phyloP scores from a whole-genome alignment of 495 filamentous ascomycete genomes.

The Hyaloscypha hepaticicola region DNA sequence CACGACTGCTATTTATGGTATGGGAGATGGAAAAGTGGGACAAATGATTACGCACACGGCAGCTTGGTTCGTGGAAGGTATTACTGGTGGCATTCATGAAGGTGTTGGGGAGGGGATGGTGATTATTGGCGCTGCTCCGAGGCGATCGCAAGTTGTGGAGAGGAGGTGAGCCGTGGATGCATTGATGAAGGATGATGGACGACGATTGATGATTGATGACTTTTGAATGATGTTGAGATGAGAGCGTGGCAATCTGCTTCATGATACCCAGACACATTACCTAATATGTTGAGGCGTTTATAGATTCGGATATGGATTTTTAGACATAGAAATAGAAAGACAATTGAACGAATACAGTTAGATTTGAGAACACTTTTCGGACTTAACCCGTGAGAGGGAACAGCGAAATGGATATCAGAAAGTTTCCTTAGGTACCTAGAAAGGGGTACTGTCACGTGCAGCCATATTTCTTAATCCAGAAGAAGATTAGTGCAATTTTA shows the following conservation, averaged over 20 bases:
- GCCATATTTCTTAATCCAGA: neutral
- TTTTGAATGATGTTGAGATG: neutral
- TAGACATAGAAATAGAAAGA: neutral
- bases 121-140: constrained; percentile 40
- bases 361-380: neutral
- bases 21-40: constrained; percentile 58
- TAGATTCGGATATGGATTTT: neutral
- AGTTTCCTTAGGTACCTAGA: no score
- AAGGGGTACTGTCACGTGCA: neutral
- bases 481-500: neutral
- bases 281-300: neutral
- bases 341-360: neutral
- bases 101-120: constrained; percentile 61
- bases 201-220: neutral
- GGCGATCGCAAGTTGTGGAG: neutral
- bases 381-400: no score
- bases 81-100: constrained; percentile 63
- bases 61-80: constrained; percentile 56
- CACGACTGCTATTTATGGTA: constrained; percentile 47
- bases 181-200: neutral
- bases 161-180: neutral
- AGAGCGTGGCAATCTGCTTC: neutral
- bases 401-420: no score
- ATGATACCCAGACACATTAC: neutral
- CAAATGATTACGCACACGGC: constrained; percentile 48